phyloP scores from a whole-genome alignment of 352 stramenopile species.

The Phytophthora boehmeriae region DNA sequence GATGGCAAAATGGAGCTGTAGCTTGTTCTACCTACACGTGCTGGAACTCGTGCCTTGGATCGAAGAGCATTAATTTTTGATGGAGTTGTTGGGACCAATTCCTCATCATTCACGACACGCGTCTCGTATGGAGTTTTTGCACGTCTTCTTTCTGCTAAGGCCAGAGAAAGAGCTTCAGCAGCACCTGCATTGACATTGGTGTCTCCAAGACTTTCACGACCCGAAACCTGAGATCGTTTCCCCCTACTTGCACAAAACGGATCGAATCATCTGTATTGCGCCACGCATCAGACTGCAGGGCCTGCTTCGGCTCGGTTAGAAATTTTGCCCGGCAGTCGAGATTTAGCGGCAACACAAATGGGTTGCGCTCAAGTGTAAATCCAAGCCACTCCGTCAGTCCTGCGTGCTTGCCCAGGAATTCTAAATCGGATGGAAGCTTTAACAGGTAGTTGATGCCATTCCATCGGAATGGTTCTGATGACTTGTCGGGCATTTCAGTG shows the following conservation, averaged over 20 bases:
- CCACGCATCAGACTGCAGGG: background rate
- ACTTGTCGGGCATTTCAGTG: background rate
- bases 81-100: constrained; percentile 52
- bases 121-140: constrained; percentile 86
- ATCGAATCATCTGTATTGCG: constrained; percentile 26
- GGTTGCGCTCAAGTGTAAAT: constrained; percentile 86
- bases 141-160: constrained; percentile 56
- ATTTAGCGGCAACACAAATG: constrained; percentile 87
- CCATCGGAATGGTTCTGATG: constrained; percentile 73
- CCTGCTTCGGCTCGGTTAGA: background rate
- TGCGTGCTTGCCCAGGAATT: constrained; percentile 87
- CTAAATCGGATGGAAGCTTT: constrained; percentile 89
- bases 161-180: constrained; percentile 26
- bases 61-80: constrained; percentile 15
- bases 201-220: constrained; percentile 8
- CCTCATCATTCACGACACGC: constrained; percentile 85
- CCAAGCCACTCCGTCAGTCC: constrained; percentile 84
- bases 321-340: constrained; percentile 61
- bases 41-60: constrained; percentile 17
- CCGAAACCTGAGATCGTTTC: constrained; percentile 42
- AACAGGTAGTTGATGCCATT: constrained; percentile 93
- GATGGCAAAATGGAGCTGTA: constrained; percentile 48
- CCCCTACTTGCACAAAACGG: constrained; percentile 65
- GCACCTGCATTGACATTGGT: constrained; percentile 7
- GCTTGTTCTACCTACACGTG: constrained; percentile 12